Evolutionary conservation across 208 protist species (phyloP).

Genomic region (Leishmania gerbilli): DNA sequence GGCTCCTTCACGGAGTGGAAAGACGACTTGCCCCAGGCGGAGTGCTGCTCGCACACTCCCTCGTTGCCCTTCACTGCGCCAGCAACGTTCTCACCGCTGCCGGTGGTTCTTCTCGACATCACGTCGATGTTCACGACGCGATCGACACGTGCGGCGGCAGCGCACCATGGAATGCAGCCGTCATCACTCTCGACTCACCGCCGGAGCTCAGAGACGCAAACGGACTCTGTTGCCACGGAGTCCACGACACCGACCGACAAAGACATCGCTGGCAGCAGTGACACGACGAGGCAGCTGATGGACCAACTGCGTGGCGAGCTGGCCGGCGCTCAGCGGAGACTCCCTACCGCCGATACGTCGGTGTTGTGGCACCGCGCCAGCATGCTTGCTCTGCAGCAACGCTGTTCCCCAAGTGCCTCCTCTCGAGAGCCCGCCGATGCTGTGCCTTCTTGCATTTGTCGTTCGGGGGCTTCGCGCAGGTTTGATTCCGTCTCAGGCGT

Average conservation of each 20-base stretch:
- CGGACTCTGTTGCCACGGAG: background rate
- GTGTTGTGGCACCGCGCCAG: background rate
- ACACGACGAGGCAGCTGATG: background rate
- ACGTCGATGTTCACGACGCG: constrained; percentile 38
- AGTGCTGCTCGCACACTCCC: constrained; percentile 4
- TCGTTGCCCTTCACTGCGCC: background rate
- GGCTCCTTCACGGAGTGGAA: background rate
- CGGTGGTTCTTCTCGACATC: constrained; percentile 62
- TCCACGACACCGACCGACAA: background rate
- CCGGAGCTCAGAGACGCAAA: constrained; percentile 6
- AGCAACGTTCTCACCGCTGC: constrained; percentile 2
- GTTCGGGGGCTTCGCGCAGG: background rate
- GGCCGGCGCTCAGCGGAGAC: background rate
- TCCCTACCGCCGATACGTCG: background rate
- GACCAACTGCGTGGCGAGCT: constrained; percentile 4
- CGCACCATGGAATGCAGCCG: background rate
- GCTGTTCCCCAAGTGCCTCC: background rate
- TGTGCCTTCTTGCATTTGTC: background rate
- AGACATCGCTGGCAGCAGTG: background rate
- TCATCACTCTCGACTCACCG: background rate
- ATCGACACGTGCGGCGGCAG: constrained; percentile 1
- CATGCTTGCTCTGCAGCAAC: background rate
- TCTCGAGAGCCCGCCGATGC: background rate
- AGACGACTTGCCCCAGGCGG: background rate
- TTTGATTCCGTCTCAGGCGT: background rate